A percentile compares a stretch with the other conserved stretches of the same genome.
These are phyloP conservation scores for Beauveria bassiana DNA, from an alignment of 2,329 filamentous ascomycete species.

Conservation along the genomic window DNA sequence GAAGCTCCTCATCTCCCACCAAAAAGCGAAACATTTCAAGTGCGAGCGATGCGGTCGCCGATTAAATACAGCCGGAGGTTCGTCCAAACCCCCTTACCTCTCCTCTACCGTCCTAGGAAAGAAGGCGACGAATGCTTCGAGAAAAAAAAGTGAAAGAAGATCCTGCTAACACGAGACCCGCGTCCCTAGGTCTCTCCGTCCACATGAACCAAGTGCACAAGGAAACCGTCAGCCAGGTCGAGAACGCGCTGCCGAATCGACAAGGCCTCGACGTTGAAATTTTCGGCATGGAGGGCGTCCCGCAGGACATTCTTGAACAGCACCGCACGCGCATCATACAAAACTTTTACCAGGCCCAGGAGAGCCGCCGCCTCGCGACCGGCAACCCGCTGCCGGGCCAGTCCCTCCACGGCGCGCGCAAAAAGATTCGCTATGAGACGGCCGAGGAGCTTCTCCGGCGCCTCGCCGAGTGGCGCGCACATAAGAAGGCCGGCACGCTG, in stretches of 20 bases:
- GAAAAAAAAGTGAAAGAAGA: neutral
- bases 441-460: slow-evolving; percentile 73
- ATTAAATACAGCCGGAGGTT: slow-evolving; percentile 91
- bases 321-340: slow-evolving; percentile 83
- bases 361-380: slow-evolving; percentile 71
- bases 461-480: slow-evolving; percentile 67
- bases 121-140: neutral
- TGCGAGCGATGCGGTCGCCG: slow-evolving; percentile 84
- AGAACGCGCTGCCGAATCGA: slow-evolving; percentile 85
- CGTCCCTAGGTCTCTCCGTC: slow-evolving; percentile 68
- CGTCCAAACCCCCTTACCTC: slow-evolving; percentile 18
- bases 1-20: slow-evolving; percentile 92
- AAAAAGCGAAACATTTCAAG: slow-evolving; percentile 99
- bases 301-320: slow-evolving; percentile 71
- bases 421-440: slow-evolving; percentile 67
- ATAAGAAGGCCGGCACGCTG: slow-evolving; percentile 49
- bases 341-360: slow-evolving; percentile 78
- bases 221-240: slow-evolving; percentile 76
- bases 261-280: slow-evolving; percentile 87
- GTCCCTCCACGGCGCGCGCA: slow-evolving; percentile 55
- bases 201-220: slow-evolving; percentile 99
- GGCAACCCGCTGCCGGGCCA: slow-evolving; percentile 73
- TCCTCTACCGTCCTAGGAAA: neutral
- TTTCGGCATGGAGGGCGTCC: slow-evolving; percentile 96
- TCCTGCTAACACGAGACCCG: neutral